A percentile compares a stretch with the other conserved stretches of the same genome.
phyloP scores from a whole-genome alignment of 208 protist genomes.

The Acanthamoeba triangularis region DNA sequence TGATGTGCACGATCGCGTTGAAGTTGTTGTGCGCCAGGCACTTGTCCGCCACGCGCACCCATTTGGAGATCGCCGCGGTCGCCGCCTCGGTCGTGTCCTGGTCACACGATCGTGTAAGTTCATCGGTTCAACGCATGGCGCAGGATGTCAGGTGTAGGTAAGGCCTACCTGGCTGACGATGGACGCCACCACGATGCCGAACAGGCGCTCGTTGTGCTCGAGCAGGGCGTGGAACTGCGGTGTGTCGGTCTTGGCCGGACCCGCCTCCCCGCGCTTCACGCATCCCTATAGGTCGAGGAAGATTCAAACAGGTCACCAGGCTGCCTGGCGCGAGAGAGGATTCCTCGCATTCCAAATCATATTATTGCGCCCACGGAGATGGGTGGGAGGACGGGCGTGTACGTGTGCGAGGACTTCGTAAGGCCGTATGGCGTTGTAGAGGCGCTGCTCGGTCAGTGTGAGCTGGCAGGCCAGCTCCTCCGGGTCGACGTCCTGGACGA shows the following conservation, averaged over 20 bases:
- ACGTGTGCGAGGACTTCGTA: constrained; percentile 55
- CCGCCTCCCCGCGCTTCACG: neutral
- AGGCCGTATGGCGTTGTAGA: constrained; percentile 16
- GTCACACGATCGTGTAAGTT: neutral
- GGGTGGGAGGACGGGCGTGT: neutral
- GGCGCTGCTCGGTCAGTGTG: constrained; percentile 13
- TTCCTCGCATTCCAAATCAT: neutral
- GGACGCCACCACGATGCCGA: neutral
- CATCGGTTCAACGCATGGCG: no score
- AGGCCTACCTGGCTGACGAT: constrained; percentile 10
- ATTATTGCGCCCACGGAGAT: neutral
- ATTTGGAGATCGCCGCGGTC: neutral
- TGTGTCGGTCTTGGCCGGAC: neutral
- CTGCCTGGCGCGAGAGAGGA: no score
- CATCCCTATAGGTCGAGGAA: neutral
- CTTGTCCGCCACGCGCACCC: constrained; percentile 20
- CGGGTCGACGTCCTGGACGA: neutral
- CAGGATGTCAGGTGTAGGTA: no score
- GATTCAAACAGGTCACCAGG: neutral
- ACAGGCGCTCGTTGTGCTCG: constrained; percentile 18
- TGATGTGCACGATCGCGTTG: constrained; percentile 55
- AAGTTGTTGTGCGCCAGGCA: constrained; percentile 59
- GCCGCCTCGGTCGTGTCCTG: constrained; percentile 19
- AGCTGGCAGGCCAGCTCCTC: constrained; percentile 70
- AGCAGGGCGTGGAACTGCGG: neutral